phyloP scores from a whole-genome alignment of 352 stramenopile genomes.

The Phytopythium boreale region DNA sequence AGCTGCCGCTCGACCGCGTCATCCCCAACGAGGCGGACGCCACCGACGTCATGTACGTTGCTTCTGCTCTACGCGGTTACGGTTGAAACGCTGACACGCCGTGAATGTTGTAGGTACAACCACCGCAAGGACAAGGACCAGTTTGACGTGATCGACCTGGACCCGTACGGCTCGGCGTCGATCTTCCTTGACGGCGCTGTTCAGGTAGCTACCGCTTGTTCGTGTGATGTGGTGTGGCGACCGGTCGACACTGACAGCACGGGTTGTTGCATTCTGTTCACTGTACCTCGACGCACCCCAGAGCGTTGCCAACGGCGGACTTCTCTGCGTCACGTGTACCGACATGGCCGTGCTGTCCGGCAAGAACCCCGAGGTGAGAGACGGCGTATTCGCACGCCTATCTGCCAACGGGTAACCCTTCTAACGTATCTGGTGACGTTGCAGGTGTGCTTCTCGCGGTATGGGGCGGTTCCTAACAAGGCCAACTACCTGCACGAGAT shows the following conservation, averaged over 20 bases:
- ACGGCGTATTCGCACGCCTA: not conserved
- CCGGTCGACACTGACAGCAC: not conserved
- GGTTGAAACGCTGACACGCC: not conserved
- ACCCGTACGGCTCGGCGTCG: slow-evolving; percentile 98
- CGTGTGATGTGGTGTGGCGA: not conserved
- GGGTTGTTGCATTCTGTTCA: not conserved
- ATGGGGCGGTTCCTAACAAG: slow-evolving; percentile 84
- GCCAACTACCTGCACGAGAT: slow-evolving; percentile 88
- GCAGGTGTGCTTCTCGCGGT: slow-evolving; percentile 78
- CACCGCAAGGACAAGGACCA: slow-evolving; percentile 86
- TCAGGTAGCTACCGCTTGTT: slow-evolving; percentile 39
- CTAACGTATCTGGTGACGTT: not conserved
- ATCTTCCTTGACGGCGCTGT: slow-evolving; percentile 98
- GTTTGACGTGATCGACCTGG: slow-evolving; percentile 99
- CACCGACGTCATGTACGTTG: slow-evolving; percentile 80
- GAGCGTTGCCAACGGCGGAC: slow-evolving; percentile 92
- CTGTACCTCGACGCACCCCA: slow-evolving; percentile 2
- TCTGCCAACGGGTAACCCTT: not conserved
- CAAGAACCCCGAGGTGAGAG: slow-evolving; percentile 81
- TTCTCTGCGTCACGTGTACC: slow-evolving; percentile 99
- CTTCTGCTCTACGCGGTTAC: not conserved
- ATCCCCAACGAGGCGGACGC: slow-evolving; percentile 85
- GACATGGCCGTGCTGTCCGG: slow-evolving; percentile 95
- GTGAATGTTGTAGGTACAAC: slow-evolving; percentile 30
- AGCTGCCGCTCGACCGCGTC: slow-evolving; percentile 76